These are phyloP conservation scores for Fraxinus baroniana DNA, from an alignment of 305 asterid species.

Conservation along the genomic window DNA sequence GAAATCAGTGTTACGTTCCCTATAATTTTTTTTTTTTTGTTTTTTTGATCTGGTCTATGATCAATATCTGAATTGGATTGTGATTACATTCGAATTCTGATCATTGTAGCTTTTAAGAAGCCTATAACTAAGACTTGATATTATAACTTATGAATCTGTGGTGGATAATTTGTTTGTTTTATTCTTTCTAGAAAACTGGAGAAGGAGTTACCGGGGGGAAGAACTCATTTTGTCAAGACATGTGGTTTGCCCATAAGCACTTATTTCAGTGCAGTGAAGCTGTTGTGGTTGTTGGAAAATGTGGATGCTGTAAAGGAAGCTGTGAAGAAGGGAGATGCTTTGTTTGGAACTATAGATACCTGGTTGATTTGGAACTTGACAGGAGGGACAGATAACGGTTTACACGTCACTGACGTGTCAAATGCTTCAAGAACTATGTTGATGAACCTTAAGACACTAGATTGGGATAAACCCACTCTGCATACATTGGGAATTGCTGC, in stretches of 20 bases:
- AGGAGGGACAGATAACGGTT: conserved; percentile 65
- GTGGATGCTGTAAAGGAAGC: conserved; percentile 63
- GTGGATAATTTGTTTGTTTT: no score
- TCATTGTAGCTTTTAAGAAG: background rate
- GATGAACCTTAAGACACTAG: conserved; percentile 77
- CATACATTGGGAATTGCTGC: conserved; percentile 50
- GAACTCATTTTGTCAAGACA: conserved; percentile 72
- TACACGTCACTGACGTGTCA: conserved; percentile 83
- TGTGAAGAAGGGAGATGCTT: conserved; percentile 66
- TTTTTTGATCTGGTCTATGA: background rate
- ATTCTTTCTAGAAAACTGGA: no score
- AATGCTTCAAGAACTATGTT: conserved; percentile 94
- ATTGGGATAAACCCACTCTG: conserved; percentile 68
- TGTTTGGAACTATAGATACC: conserved; percentile 85
- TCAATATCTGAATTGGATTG: background rate
- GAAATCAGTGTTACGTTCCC: background rate
- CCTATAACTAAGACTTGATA: background rate
- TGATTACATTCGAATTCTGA: background rate
- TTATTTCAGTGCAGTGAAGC: conserved; percentile 88
- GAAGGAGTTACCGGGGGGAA: conserved; percentile 73
- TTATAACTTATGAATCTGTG: background rate
- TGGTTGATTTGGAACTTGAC: conserved; percentile 96
- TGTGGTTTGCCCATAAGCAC: conserved; percentile 96
- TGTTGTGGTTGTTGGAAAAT: conserved; percentile 78
- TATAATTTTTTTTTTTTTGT: no score